Evolutionary conservation across 2,329 filamentous ascomycete genomes (phyloP), one percentile per base, ranked within the genome.

Genomic region (Fusarium sp.): DNA sequence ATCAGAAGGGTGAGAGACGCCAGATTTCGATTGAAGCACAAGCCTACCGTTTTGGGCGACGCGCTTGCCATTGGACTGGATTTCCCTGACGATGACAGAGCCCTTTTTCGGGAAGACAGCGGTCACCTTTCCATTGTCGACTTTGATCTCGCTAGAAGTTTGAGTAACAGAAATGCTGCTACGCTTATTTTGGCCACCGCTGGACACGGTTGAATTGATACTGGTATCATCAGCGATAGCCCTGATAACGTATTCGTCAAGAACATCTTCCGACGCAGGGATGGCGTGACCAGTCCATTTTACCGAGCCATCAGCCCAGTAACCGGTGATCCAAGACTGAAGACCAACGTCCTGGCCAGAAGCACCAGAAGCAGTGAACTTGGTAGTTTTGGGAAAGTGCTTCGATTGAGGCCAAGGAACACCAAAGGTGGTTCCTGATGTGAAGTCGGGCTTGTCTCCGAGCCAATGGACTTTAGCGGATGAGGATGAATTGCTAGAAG

Each of bases 221-320:
- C 63, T 64, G 0, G n/a, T 57, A 5, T 10, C n/a, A 4, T 61
- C 61, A 4, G 65, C 52, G 0, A 15, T 58, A 13, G 72, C 74
- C 23, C 57, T 71, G 55, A 77, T 60, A 0, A 77, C 82, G 70
- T 86, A 87, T 18, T 79, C 78, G 4, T 81, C 79, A 5, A 78
- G 72, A 3, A 81, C 73, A 0, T 67, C 70, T 3, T 82, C 80
- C 1, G 80, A 81, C 7, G 78, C 81, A 13, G 81, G 75, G 42
- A 89, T 77, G 0, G 87, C 86, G 70, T 89, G 87, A 1, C 82
- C 86, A 4, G 84, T 87, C 87, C 87, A 89, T 71, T 89, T 89
- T 54, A 88, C 80, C 0, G 87, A 88, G 28, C 84, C 85, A 75
- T 89, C 87, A 2, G 83, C 81, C 87, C 87, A 89, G 72, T 85